Conservation (phyloP, 2,329 filamentous ascomycete species). For the Ophiostoma novo-ulmi region DNA sequence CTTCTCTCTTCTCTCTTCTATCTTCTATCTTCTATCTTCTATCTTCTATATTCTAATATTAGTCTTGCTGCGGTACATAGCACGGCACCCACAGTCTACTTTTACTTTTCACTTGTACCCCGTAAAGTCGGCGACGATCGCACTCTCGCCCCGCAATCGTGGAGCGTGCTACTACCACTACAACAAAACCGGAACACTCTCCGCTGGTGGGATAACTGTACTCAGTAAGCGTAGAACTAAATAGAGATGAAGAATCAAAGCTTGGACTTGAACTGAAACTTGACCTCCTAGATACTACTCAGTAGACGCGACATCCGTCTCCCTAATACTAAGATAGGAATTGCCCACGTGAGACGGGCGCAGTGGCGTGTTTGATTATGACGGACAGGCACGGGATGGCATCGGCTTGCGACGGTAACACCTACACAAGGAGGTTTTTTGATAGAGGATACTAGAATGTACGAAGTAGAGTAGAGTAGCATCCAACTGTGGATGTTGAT, state of each 20-base stretch:
- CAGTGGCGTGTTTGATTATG: conserved; percentile 12
- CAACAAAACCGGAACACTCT: neutral
- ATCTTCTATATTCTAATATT: too few relatives aligned
- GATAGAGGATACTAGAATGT: neutral
- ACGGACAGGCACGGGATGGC: neutral
- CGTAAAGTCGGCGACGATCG: neutral
- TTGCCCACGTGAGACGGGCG: conserved; percentile 1
- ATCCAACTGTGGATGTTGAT: neutral
- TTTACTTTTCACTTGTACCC: neutral
- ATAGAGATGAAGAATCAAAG: neutral
- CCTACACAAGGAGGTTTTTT: neutral
- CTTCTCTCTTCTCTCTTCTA: too few relatives aligned
- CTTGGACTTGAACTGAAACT: neutral
- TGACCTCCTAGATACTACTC: neutral
- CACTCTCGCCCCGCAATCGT: neutral
- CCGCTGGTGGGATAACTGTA: neutral
- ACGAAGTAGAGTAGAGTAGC: neutral
- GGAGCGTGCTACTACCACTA: neutral
- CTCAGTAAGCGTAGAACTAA: neutral
- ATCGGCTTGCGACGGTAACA: conserved; percentile 22
- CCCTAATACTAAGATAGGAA: neutral
- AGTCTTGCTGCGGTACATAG: too few relatives aligned
- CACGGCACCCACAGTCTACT: too few relatives aligned
- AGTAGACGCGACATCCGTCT: neutral
- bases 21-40: too few relatives aligned